Conservation (phyloP, 140 eudicot species). For the Erigeron philadelphicus region DNA sequence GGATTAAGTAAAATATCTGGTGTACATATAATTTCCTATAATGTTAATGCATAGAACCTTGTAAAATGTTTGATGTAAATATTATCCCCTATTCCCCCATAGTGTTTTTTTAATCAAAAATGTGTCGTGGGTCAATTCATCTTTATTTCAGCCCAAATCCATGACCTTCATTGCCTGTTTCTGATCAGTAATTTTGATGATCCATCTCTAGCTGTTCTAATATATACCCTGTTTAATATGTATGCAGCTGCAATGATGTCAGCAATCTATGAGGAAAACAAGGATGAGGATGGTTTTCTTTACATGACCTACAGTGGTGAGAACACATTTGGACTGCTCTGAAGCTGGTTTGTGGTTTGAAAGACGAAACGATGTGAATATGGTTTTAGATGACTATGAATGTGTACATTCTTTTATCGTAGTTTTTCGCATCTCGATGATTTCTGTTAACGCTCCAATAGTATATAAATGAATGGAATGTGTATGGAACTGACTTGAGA, state of each 20-base stretch:
- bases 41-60: no score
- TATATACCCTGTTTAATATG: slow-evolving; percentile 3
- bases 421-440: background rate
- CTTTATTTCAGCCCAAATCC: background rate
- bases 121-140: background rate
- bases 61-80: no score
- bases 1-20: background rate
- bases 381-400: slow-evolving; percentile 18
- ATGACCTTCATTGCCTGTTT: background rate
- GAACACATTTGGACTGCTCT: slow-evolving; percentile 78
- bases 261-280: slow-evolving; percentile 88
- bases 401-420: slow-evolving; percentile 50
- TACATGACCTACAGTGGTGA: slow-evolving; percentile 99
- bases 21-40: background rate
- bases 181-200: background rate
- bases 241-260: slow-evolving; percentile 87
- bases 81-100: no score
- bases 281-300: slow-evolving; percentile 94
- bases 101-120: no score
- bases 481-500: slow-evolving; percentile 2
- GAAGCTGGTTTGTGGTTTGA: slow-evolving; percentile 15
- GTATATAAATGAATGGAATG: slow-evolving; percentile 24
- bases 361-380: slow-evolving; percentile 39
- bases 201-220: background rate
- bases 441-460: slow-evolving; percentile 12